Percentiles rank a stretch among this genome's conserved stretches.
Evolutionary conservation across 192 early-diverging fungal species (phyloP).

Genomic region (Coemansia sp.): DNA sequence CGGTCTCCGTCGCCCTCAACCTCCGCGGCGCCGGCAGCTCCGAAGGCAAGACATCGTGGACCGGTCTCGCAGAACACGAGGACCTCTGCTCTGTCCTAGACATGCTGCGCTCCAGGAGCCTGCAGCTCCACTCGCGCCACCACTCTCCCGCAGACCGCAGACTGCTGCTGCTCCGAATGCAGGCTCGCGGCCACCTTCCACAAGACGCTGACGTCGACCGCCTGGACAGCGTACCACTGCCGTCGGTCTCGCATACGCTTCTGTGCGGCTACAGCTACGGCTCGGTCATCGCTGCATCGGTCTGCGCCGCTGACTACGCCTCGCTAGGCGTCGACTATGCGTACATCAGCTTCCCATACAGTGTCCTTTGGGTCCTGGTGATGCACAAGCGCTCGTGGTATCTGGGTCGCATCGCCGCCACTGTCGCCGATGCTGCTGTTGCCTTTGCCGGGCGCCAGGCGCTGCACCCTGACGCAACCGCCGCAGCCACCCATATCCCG

Average conservation of each 20-base stretch:
- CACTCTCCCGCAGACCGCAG: conserved; percentile 28
- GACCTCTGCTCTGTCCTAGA: conserved; percentile 49
- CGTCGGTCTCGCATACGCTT: conserved; percentile 25
- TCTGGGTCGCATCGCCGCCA: conserved; percentile 34
- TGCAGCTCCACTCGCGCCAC: conserved; percentile 32
- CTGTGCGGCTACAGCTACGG: conserved; percentile 57
- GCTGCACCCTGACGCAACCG: not conserved
- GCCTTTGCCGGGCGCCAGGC: conserved; percentile 12
- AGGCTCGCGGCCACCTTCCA: conserved; percentile 31
- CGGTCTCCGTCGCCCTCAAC: conserved; percentile 42
- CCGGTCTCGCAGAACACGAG: conserved; percentile 45
- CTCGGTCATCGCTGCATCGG: conserved; percentile 29
- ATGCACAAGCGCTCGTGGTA: conserved; percentile 40
- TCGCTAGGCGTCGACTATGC: conserved; percentile 46
- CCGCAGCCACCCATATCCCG: conserved; percentile 12
- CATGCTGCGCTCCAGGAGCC: conserved; percentile 21
- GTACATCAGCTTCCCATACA: conserved; percentile 50
- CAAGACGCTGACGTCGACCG: conserved; percentile 11
- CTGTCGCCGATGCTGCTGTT: conserved; percentile 21
- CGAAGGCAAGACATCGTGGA: conserved; percentile 55
- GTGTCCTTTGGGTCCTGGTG: conserved; percentile 46
- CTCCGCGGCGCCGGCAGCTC: conserved; percentile 54
- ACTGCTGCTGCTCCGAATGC: conserved; percentile 35
- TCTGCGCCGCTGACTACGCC: conserved; percentile 37
- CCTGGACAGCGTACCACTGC: conserved; percentile 38